Conservation (phyloP, 129 eudicot species). For the Gnaphalium uliginosum region DNA sequence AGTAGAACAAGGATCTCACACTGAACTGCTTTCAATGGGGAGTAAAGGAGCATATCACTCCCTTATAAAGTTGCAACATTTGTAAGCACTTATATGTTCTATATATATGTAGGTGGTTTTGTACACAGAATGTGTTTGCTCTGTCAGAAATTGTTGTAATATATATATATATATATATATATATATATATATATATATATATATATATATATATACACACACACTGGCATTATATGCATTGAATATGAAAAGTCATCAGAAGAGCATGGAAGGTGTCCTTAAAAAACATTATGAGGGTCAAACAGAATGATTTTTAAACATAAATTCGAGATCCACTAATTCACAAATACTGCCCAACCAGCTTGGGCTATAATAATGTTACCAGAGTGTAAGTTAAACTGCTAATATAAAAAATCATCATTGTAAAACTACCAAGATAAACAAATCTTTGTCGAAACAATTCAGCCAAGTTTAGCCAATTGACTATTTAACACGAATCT, state of each 20-base stretch:
- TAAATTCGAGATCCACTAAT: background rate
- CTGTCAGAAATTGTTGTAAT: background rate
- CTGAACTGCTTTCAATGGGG: constrained; percentile 51
- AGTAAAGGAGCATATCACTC: constrained; percentile 49
- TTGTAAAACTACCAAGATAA: no score
- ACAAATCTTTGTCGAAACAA: no score
- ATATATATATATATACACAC: no score
- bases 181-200: no score
- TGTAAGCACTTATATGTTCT: constrained; percentile 5
- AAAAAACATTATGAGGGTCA: background rate
- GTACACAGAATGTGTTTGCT: constrained; percentile 8
- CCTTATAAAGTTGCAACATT: constrained; percentile 53
- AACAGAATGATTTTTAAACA: background rate
- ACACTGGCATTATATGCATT: background rate
- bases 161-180: no score
- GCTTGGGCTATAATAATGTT: no score
- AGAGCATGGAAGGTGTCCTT: background rate
- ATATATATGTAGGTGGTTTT: constrained; percentile 5
- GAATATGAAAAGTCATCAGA: background rate
- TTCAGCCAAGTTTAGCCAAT: no score
- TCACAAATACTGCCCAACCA: background rate
- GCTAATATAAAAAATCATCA: no score
- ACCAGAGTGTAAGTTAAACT: no score
- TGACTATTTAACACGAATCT: no score
- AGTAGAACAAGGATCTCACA: constrained; percentile 67